phyloP scores from a whole-genome alignment of 2,329 filamentous ascomycete genomes.

The Colletotrichum paranaense region DNA sequence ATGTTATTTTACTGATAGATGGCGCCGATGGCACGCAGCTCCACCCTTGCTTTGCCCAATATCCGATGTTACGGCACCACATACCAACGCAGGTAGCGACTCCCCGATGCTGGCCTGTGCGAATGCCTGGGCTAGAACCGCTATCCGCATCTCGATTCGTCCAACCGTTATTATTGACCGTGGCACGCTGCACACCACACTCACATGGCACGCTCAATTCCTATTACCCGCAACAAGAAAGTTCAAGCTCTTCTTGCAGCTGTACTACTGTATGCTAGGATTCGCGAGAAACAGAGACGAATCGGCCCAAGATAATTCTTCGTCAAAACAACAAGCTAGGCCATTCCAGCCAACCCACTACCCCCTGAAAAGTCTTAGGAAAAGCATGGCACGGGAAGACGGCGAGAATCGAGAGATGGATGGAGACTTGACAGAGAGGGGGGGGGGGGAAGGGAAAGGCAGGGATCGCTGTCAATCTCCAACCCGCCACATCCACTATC shows the following conservation, averaged over 20 bases:
- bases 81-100: slow-evolving; percentile 30
- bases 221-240: background rate
- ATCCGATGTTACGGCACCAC: slow-evolving; percentile 29
- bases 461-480: slow-evolving; percentile 14
- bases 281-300: background rate
- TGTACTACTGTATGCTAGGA: slow-evolving; percentile 9
- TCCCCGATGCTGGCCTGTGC: slow-evolving; percentile 14
- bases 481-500: slow-evolving; percentile 5
- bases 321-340: slow-evolving; percentile 8
- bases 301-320: slow-evolving; percentile 12
- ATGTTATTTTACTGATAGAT: background rate
- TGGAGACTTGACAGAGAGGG: background rate
- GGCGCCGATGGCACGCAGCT: slow-evolving; percentile 4
- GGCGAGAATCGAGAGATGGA: background rate
- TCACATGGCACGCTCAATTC: background rate
- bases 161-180: slow-evolving; percentile 3
- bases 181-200: background rate
- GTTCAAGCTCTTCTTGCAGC: slow-evolving; percentile 25
- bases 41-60: slow-evolving; percentile 30
- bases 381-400: background rate
- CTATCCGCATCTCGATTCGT: background rate
- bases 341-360: background rate
- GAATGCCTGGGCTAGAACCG: background rate
- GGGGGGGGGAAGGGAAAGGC: background rate
- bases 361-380: background rate